Conservation (phyloP, 2,329 filamentous ascomycete genomes). For the Dothistroma septosporum region DNA sequence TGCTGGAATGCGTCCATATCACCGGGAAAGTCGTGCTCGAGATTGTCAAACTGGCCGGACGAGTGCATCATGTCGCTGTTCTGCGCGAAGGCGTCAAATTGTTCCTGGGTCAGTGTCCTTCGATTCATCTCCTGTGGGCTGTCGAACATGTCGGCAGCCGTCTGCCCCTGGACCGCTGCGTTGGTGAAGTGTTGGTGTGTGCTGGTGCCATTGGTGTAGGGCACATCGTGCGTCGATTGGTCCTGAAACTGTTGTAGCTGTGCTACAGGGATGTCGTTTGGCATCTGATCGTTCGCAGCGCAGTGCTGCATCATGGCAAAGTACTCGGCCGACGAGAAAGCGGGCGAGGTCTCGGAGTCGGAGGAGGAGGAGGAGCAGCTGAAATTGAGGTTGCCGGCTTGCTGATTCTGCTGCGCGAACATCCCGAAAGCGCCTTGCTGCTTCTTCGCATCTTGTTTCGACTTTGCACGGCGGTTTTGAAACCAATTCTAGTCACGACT, state of each 20-base stretch:
- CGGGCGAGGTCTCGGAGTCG: conserved; percentile 33
- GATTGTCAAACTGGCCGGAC: conserved; percentile 14
- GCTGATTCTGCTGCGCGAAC: conserved; percentile 15
- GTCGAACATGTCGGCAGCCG: conserved; percentile 27
- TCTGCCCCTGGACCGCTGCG: conserved; percentile 9
- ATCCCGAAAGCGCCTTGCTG: conserved; percentile 31
- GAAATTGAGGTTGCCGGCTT: conserved; percentile 18
- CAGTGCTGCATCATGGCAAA: conserved; percentile 32
- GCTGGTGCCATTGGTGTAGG: conserved; percentile 6
- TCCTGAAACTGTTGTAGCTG: conserved; percentile 14
- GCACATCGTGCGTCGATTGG: conserved; percentile 4
- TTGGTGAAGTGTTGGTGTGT: conserved; percentile 12
- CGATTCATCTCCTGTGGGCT: conserved; percentile 35
- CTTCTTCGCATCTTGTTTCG: conserved; percentile 52
- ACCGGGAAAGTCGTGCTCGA: conserved; percentile 18
- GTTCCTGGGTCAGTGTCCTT: conserved; percentile 36
- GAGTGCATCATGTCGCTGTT: conserved; percentile 17
- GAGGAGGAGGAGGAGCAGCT: conserved; percentile 21
- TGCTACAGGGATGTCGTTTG: conserved; percentile 9
- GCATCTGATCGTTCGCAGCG: conserved; percentile 16
- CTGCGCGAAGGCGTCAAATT: conserved; percentile 36
- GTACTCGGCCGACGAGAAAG: conserved; percentile 30
- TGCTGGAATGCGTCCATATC: conserved; percentile 19
- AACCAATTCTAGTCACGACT: conserved; percentile 47
- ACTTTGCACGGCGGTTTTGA: conserved; percentile 51